These are phyloP conservation scores for Tuber brumale DNA, from an alignment of 495 filamentous ascomycete species.

Conservation along the genomic window DNA sequence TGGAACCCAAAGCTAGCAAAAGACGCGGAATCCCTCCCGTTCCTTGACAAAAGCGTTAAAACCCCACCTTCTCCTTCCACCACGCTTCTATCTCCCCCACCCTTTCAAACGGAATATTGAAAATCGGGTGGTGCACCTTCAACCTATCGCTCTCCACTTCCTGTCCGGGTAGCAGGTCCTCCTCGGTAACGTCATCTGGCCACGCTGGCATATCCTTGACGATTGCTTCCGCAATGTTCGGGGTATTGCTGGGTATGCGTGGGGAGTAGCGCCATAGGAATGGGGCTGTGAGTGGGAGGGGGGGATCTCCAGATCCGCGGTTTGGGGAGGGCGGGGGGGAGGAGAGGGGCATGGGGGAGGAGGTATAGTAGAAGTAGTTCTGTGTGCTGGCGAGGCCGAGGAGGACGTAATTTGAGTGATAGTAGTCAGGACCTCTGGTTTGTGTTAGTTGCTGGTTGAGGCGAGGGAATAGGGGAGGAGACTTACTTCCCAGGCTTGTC, in stretches of 20 bases:
- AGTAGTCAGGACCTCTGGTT: conserved; percentile 67
- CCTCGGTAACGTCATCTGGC: conserved; percentile 26
- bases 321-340: not conserved
- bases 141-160: conserved; percentile 51
- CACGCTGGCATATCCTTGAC: conserved; percentile 28
- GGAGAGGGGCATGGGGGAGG: conserved; percentile 33
- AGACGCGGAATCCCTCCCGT: not conserved
- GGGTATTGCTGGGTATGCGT: conserved; percentile 39
- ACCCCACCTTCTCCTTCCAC: conserved; percentile 21
- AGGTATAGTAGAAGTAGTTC: conserved; percentile 61
- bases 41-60: conserved; percentile 7
- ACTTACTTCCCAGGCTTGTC: conserved; percentile 91
- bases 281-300: conserved; percentile 50
- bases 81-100: conserved; percentile 57
- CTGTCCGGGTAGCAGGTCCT: conserved; percentile 30
- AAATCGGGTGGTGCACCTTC: conserved; percentile 68
- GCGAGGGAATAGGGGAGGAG: conserved; percentile 3
- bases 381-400: conserved; percentile 77
- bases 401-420: conserved; percentile 87
- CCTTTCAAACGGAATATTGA: conserved; percentile 66
- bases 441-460: not conserved
- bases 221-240: conserved; percentile 23
- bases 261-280: conserved; percentile 60
- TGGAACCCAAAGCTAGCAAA: not conserved
- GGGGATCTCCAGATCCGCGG: conserved; percentile 32